A percentile compares a stretch with the other conserved stretches of the same genome.
Evolutionary conservation across 2,329 filamentous ascomycete genomes (phyloP).

Genomic region (Knufia fluminis): DNA sequence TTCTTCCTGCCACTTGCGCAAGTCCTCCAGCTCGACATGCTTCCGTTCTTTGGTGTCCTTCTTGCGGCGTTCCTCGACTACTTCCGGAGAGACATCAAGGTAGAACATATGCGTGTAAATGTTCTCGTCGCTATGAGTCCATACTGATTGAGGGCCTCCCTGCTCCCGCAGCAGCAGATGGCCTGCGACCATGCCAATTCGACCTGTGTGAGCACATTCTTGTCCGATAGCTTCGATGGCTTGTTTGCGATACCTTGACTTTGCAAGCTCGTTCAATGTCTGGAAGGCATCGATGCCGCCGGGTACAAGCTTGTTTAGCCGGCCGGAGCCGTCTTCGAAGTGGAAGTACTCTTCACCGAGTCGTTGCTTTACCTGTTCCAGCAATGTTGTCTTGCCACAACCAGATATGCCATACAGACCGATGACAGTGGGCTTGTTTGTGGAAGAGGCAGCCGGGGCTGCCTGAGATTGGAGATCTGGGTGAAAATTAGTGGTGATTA

Average conservation of each 20-base stretch:
- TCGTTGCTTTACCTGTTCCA: constrained; percentile 33
- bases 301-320: constrained; percentile 35
- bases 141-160: constrained; percentile 26
- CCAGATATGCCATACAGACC: constrained; percentile 49
- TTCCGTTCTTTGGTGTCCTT: constrained; percentile 28
- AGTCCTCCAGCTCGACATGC: constrained; percentile 27
- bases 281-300: constrained; percentile 45
- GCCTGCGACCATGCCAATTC: constrained; percentile 43
- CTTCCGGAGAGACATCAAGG: constrained; percentile 33
- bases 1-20: constrained; percentile 40
- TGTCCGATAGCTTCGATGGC: constrained; percentile 40
- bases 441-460: neutral
- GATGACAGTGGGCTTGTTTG: constrained; percentile 35
- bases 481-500: too few species aligned
- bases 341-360: constrained; percentile 31
- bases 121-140: constrained; percentile 38
- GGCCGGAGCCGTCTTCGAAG: constrained; percentile 46
- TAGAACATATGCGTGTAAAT: constrained; percentile 53
- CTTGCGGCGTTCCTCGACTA: constrained; percentile 31
- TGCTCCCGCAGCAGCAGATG: constrained; percentile 48
- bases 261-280: constrained; percentile 28
- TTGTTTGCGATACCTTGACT: constrained; percentile 32
- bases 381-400: constrained; percentile 43
- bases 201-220: constrained; percentile 28
- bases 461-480: too few species aligned